A percentile compares a stretch with the other conserved stretches of the same genome.
Conservation (phyloP, 2,329 filamentous ascomycete species). For the Fusarium sp. region DNA sequence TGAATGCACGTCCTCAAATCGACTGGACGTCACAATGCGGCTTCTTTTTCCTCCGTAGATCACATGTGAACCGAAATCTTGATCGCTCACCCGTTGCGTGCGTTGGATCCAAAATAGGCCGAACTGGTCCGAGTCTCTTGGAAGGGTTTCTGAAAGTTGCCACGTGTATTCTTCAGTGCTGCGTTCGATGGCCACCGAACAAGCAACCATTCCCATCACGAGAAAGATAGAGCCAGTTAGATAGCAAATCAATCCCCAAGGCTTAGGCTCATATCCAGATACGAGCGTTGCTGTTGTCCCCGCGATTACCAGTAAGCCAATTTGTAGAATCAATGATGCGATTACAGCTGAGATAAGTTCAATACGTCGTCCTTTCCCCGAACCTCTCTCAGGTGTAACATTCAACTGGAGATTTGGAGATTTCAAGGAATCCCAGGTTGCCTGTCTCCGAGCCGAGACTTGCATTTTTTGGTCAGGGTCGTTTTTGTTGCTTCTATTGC, state of each 20-base stretch:
- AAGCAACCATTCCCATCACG: background rate
- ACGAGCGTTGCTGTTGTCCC: too few species aligned
- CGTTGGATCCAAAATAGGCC: background rate
- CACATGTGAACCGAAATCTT: background rate
- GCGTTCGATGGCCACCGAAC: background rate
- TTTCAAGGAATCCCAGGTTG: rapidly evolving
- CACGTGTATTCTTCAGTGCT: background rate
- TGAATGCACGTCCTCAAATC: background rate
- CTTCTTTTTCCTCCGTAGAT: too few species aligned
- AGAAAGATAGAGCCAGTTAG: background rate
- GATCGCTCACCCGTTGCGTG: background rate
- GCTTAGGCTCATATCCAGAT: background rate
- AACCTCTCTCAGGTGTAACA: background rate
- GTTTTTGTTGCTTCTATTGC: too few species aligned
- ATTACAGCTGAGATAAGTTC: background rate
- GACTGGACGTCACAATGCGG: background rate
- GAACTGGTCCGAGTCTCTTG: too few species aligned
- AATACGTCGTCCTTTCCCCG: background rate
- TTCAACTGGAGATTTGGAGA: background rate
- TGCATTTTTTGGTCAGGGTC: too few species aligned
- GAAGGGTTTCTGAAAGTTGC: too few species aligned
- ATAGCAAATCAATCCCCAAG: background rate
- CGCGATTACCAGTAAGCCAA: background rate
- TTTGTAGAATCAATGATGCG: background rate
- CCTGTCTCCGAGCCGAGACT: too few species aligned